These are phyloP conservation scores for Bassia scoparia DNA, from an alignment of 148 eudicot genomes.

Conservation along the genomic window DNA sequence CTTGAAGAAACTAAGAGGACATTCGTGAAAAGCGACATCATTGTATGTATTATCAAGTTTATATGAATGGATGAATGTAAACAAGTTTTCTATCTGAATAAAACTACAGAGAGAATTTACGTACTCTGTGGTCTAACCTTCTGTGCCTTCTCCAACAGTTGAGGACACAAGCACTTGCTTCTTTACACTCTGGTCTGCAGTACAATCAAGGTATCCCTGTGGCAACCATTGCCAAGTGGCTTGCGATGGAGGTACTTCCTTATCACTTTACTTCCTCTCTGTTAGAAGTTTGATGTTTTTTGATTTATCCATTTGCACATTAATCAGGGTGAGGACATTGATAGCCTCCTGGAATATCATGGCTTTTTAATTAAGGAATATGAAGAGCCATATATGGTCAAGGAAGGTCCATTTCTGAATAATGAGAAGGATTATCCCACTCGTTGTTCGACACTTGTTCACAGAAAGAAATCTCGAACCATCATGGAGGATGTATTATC, in stretches of 20 bases:
- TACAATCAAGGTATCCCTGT: slow-evolving; percentile 88
- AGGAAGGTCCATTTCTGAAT: slow-evolving; percentile 72
- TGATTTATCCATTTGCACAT: slow-evolving; percentile 8
- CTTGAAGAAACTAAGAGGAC: neutral
- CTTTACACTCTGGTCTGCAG: slow-evolving; percentile 83
- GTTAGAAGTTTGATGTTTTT: neutral
- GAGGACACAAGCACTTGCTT: slow-evolving; percentile 91
- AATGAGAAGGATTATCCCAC: slow-evolving; percentile 68
- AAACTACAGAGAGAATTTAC: neutral
- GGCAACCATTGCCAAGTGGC: slow-evolving; percentile 74
- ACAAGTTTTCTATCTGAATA: neutral
- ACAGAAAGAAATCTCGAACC: slow-evolving; percentile 52
- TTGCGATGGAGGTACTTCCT: slow-evolving; percentile 83
- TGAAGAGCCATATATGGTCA: slow-evolving; percentile 94
- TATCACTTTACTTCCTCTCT: neutral
- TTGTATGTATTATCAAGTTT: neutral
- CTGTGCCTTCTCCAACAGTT: slow-evolving; percentile 47
- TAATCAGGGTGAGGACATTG: slow-evolving; percentile 72
- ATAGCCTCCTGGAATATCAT: slow-evolving; percentile 68
- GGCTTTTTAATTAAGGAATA: slow-evolving; percentile 83
- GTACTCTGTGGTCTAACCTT: slow-evolving; percentile 11
- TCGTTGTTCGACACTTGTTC: slow-evolving; percentile 75
- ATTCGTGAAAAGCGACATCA: neutral
- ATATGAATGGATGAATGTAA: neutral
- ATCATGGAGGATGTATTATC: slow-evolving; percentile 60